These are phyloP conservation scores for Cocos nucifera DNA, from an alignment of 176 grass and related monocot genomes.

Conservation along the genomic window DNA sequence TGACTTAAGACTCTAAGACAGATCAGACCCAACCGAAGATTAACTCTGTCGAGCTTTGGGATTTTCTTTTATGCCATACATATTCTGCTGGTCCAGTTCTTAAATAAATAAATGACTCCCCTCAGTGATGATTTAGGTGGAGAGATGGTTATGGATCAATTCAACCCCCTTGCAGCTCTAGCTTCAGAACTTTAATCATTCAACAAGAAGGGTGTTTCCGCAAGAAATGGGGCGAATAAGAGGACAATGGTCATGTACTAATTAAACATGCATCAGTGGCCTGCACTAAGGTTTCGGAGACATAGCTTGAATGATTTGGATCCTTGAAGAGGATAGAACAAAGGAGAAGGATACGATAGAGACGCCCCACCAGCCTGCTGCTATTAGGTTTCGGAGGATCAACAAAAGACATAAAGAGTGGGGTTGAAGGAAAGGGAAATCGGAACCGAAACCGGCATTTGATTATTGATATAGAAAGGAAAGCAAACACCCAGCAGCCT, in stretches of 20 bases:
- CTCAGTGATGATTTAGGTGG: too few relatives aligned
- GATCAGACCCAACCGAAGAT: too few relatives aligned
- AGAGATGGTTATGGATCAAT: too few relatives aligned
- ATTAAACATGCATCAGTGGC: neutral
- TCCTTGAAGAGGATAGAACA: neutral
- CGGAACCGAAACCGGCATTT: neutral
- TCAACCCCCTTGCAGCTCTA: too few relatives aligned
- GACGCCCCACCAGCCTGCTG: neutral
- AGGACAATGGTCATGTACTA: neutral
- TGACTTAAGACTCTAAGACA: too few relatives aligned
- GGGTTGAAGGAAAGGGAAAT: neutral
- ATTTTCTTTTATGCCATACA: too few relatives aligned
- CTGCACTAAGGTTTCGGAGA: neutral
- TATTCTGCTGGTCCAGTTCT: too few relatives aligned
- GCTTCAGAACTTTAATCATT: too few relatives aligned
- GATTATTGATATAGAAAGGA: neutral
- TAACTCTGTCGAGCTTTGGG: too few relatives aligned
- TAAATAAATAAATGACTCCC: too few relatives aligned
- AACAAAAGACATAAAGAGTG: neutral
- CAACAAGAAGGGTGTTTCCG: too few relatives aligned
- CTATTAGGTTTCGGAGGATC: neutral
- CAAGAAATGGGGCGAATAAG: too few relatives aligned
- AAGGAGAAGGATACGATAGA: neutral
- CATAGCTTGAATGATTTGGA: neutral
- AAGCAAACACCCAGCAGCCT: neutral